Conservation (phyloP, 768 basidiomycete species). For the Rhodosporidiobolus odoratus region DNA sequence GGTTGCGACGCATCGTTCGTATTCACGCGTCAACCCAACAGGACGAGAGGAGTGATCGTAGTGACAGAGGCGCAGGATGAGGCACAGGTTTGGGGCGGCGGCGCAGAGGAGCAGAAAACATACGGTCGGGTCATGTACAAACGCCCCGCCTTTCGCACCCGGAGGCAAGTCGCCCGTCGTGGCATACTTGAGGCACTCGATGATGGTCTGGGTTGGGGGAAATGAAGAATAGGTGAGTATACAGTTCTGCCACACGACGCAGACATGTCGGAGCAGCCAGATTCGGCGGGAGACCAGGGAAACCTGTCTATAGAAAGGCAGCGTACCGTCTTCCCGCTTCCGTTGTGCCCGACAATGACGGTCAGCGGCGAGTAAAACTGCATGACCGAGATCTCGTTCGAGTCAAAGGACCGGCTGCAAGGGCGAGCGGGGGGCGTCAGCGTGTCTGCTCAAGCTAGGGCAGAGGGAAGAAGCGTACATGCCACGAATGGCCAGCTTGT, state of each 20-base stretch:
- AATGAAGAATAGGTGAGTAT: background rate
- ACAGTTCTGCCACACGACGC: too few relatives aligned
- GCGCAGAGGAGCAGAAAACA: background rate
- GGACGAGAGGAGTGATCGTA: too few relatives aligned
- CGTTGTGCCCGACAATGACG: slow-evolving; percentile 97
- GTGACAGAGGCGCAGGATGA: background rate
- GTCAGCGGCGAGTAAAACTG: slow-evolving; percentile 97
- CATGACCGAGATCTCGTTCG: slow-evolving; percentile 85
- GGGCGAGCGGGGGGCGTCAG: background rate
- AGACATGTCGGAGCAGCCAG: too few relatives aligned
- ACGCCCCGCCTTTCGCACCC: slow-evolving; percentile 96
- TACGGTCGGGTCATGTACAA: slow-evolving; percentile 77
- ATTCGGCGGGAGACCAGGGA: background rate
- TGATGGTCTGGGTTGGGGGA: slow-evolving; percentile 62
- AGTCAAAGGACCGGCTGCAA: slow-evolving; percentile 84
- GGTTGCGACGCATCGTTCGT: too few relatives aligned
- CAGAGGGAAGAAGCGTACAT: slow-evolving; percentile 23
- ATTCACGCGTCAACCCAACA: too few relatives aligned
- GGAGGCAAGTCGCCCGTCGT: slow-evolving; percentile 98
- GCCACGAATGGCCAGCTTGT: slow-evolving; percentile 39
- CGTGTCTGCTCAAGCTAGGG: background rate
- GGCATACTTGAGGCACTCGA: slow-evolving; percentile 98
- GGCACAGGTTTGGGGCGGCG: too few relatives aligned
- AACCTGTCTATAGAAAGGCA: background rate
- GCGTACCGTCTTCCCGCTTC: slow-evolving; percentile 82